Evolutionary conservation across 257 asterid species (phyloP), one percentile per base, ranked within the genome.

Genomic region (Perilla frutescens): DNA sequence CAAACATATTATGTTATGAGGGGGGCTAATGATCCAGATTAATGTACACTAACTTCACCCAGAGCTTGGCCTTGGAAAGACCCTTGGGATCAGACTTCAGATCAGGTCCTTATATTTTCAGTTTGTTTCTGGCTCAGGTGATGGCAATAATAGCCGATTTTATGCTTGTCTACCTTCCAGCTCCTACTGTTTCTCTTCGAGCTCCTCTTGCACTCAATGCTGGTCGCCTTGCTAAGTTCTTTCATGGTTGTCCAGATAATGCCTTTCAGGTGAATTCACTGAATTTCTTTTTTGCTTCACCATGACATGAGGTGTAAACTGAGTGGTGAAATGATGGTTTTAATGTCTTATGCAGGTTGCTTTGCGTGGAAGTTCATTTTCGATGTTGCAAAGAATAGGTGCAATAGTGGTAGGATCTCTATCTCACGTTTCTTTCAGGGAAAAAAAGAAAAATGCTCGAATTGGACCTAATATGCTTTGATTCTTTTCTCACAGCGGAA

Each of bases 91-190:
- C 69, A 37, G 34, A 73, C 36, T 63, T 62, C n/a, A 11, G 37
- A 44, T 66, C 76, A 31, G 29, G n/a, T 54, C 65, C 72, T 68
- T 63, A 64, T 32, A 65, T 64, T 48, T 51, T 66, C 15, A 67
- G 55, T 71, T 79, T 66, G 45, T 73, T 43, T 77, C 74, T 48
- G 41, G 40, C 67, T 50, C 77, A 91, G 97, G 96, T 86, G 70
- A 93, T 91, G 98, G 97, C 98, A 45, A 70, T 93, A 68, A 84
- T 93, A 75, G 98, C 98, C 66, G 98, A 91, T 85, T 93, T 91
- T 85, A 93, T 91, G 98, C 97, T 91, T 47, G 97, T 93, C 54
- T 93, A 88, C 82, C 97, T 93, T 73, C 98, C 97, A 10, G 98
- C 97, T 73, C 98, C 97, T 37, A 93, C 98, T n/a, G 90, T 93